phyloP scores from a whole-genome alignment of 495 filamentous ascomycete genomes.

The Xylaria longipes region DNA sequence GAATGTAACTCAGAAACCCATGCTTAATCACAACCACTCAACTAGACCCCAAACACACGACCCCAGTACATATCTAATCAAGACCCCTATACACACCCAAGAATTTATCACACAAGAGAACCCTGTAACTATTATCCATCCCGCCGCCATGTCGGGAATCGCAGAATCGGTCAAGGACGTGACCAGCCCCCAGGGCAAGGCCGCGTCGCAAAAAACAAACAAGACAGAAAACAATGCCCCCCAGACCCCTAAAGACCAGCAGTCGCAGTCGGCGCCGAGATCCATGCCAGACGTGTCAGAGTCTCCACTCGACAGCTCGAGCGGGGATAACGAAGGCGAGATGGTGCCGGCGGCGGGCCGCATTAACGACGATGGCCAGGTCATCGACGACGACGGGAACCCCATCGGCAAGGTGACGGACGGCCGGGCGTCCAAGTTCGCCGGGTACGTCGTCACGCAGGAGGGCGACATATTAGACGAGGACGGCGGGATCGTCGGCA shows the following conservation, averaged over 20 bases:
- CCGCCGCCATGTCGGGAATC: conserved; percentile 40
- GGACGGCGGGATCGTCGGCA: conserved; percentile 65
- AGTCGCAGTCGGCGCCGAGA: conserved; percentile 32
- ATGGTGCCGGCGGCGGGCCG: conserved; percentile 41
- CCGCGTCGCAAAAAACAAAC: conserved; percentile 24
- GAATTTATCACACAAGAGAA: conserved; percentile 32
- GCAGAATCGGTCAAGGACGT: conserved; percentile 31
- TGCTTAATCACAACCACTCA: conserved; percentile 21
- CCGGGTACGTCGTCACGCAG: conserved; percentile 62
- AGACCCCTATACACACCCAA: conserved; percentile 23
- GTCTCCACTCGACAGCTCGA: conserved; percentile 29
- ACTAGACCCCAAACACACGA: conserved; percentile 19
- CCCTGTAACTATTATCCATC: conserved; percentile 33
- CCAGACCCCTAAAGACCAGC: conserved; percentile 2
- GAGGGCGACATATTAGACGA: conserved; percentile 70
- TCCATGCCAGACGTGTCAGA: conserved; percentile 36
- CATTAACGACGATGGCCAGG: conserved; percentile 41
- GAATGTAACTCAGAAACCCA: not conserved
- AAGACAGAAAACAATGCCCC: conserved; percentile 5
- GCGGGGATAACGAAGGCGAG: conserved; percentile 38
- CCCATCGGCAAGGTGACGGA: conserved; percentile 65
- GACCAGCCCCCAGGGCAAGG: conserved; percentile 28
- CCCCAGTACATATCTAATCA: conserved; percentile 24
- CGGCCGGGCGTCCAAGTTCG: conserved; percentile 63
- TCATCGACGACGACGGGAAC: conserved; percentile 60